Evolutionary conservation across 1,139 yeast genomes (phyloP).

Genomic region (Suhomyces taliae): DNA sequence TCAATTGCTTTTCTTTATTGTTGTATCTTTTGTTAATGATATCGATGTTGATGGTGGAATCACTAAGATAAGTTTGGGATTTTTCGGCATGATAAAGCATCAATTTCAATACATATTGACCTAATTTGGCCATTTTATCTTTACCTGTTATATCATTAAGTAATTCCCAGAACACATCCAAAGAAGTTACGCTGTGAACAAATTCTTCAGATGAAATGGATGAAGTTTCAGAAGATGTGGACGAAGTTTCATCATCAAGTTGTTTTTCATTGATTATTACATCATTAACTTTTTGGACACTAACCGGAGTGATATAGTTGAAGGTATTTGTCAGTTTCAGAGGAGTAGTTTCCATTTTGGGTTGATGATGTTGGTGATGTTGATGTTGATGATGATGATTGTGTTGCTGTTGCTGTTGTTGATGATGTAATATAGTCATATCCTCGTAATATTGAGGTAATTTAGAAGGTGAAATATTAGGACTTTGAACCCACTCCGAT

Average conservation of each 20-base stretch:
- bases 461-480: slow-evolving; percentile 26
- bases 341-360: slow-evolving; percentile 23
- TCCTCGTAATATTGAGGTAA: slow-evolving; percentile 5
- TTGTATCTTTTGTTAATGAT: slow-evolving; percentile 33
- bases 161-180: slow-evolving; percentile 52
- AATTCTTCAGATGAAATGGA: background rate
- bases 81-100: slow-evolving; percentile 49
- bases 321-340: slow-evolving; percentile 16
- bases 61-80: slow-evolving; percentile 39
- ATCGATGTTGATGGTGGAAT: slow-evolving; percentile 32
- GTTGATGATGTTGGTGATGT: slow-evolving; percentile 2
- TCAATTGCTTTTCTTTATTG: slow-evolving; percentile 34
- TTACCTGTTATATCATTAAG: slow-evolving; percentile 62
- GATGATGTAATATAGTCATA: slow-evolving; percentile 4
- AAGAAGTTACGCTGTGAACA: slow-evolving; percentile 6
- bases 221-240: slow-evolving; percentile 4
- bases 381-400: background rate
- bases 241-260: slow-evolving; percentile 8
- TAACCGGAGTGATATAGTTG: slow-evolving; percentile 27
- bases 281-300: slow-evolving; percentile 17
- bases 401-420: slow-evolving; percentile 2
- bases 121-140: slow-evolving; percentile 66
- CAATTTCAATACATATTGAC: slow-evolving; percentile 59
- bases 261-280: slow-evolving; percentile 5
- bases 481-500: slow-evolving; percentile 42